These are phyloP conservation scores for Albatrellus ellisii DNA, from an alignment of 768 basidiomycete genomes.

Conservation along the genomic window DNA sequence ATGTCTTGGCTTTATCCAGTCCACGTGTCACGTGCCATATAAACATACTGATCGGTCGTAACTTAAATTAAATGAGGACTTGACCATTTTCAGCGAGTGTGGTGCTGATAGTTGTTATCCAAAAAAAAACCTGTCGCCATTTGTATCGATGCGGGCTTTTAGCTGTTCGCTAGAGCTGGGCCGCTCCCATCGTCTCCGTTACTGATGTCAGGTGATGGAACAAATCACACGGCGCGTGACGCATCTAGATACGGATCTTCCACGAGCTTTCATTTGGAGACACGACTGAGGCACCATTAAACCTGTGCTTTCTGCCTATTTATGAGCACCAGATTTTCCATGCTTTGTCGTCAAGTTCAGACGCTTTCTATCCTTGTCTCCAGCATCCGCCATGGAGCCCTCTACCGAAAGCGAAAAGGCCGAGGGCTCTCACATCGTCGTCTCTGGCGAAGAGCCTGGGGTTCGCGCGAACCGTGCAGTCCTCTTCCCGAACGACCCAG, in stretches of 20 bases:
- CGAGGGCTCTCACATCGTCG: not conserved
- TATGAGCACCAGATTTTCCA: not conserved
- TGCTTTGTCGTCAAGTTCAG: not conserved
- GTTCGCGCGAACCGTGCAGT: slow-evolving; percentile 30
- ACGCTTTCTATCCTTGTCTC: not conserved
- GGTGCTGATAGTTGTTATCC: no score
- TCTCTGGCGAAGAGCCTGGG: slow-evolving; percentile 20
- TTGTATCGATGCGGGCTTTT: not conserved
- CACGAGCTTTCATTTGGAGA: no score
- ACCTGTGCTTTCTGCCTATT: not conserved
- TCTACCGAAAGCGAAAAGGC: slow-evolving; percentile 9
- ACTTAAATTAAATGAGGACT: no score
- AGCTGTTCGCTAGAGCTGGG: not conserved
- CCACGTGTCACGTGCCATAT: no score
- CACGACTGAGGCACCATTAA: no score
- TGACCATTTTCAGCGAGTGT: no score
- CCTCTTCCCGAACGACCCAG: slow-evolving; percentile 32
- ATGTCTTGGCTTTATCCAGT: no score
- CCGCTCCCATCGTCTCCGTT: not conserved
- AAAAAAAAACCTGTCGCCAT: no score
- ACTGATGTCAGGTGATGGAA: not conserved
- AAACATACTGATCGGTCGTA: no score
- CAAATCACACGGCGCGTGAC: slow-evolving; percentile 1
- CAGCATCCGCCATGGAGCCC: slow-evolving; percentile 2
- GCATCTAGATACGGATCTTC: no score